Evolutionary conservation across 2,329 filamentous ascomycete species (phyloP), one percentile per base, ranked within the genome.

Genomic region (Cladophialophora psammophila): DNA sequence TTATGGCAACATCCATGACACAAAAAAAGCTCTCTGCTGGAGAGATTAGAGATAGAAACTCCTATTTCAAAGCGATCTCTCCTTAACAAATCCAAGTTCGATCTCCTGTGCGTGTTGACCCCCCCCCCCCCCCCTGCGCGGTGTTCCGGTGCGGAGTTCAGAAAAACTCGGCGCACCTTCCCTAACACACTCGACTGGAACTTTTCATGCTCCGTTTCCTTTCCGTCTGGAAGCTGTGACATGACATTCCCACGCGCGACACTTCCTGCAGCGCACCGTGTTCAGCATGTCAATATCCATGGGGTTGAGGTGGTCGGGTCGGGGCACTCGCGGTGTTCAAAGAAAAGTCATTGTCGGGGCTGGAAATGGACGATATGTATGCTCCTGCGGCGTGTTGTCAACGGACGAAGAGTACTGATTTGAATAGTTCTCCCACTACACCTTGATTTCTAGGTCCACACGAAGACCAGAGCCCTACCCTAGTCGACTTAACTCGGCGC

Each of bases 281-380:
- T 40, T 50, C 62, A 59, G 32, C 35, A 69, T 71, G 69, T 65
- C 69, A 34, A 40, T 66, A 32, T 66, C 64, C 31, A 60, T 63
- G 32, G 67, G 70, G 42, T 57, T 72, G 63, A 63, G 69, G 60
- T 68, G 67, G 62, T 68, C 66, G 12, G 48, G 63, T 48, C 63
- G 65, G 50, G 65, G 63, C 18, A 64, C 70, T 20, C 53, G 63
- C 42, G 65, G 64, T 62, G 65, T 63, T 15, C 59, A 59, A n/a
- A 61, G 63, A 12, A 62, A 58, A 50, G 36, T 69, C n/a, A 36
- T 54, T n/a, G n/a, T 54, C 20, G 59, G 60, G 13, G 8, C 40
- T 9, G 26, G 52, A 42, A 54, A 60, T 32, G 63, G 60, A 48
- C 64, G 69, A 42, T 45, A 64, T 57, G 69, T 71, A 68, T 13